Conservation (phyloP, 169 alveolate genomes). For the Babesia ovis region DNA sequence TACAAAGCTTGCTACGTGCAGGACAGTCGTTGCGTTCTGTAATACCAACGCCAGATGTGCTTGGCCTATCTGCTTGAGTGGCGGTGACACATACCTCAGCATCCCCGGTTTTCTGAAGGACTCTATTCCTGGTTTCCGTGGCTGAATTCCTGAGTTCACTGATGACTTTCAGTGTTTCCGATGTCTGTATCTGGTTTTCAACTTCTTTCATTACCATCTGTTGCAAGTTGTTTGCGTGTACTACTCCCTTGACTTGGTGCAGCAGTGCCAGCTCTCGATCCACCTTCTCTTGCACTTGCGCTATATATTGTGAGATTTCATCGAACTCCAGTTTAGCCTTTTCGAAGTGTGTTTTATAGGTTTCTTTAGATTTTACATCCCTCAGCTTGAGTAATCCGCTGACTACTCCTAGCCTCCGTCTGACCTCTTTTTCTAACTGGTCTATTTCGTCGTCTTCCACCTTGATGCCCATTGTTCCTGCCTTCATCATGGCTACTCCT, state of each 20-base stretch:
- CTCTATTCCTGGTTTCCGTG: not conserved
- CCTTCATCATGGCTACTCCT: no score
- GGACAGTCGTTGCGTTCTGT: not conserved
- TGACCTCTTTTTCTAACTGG: conserved; percentile 34
- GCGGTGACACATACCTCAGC: no score
- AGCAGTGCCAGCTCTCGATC: conserved; percentile 42
- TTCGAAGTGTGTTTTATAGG: conserved; percentile 15
- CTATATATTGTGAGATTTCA: conserved; percentile 24
- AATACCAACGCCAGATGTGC: not conserved
- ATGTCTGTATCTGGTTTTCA: conserved; percentile 6
- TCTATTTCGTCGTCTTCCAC: conserved; percentile 31
- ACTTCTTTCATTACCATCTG: not conserved
- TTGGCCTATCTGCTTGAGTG: not conserved
- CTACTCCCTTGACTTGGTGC: conserved; percentile 24
- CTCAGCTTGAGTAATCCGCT: conserved; percentile 52
- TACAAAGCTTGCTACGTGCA: not conserved
- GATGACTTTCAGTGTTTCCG: conserved; percentile 11
- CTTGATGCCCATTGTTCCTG: not conserved
- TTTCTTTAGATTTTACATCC: not conserved
- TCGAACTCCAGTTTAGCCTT: conserved; percentile 10
- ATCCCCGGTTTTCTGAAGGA: not conserved
- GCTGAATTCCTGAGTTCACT: conserved; percentile 6
- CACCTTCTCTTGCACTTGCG: conserved; percentile 14
- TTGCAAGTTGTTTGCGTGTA: conserved; percentile 23
- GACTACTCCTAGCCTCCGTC: conserved; percentile 17